A percentile compares a stretch with the other conserved stretches of the same genome.
These are phyloP conservation scores for Pseudozyma sp. DNA, from an alignment of 1,284 basidiomycete genomes.

Conservation along the genomic window DNA sequence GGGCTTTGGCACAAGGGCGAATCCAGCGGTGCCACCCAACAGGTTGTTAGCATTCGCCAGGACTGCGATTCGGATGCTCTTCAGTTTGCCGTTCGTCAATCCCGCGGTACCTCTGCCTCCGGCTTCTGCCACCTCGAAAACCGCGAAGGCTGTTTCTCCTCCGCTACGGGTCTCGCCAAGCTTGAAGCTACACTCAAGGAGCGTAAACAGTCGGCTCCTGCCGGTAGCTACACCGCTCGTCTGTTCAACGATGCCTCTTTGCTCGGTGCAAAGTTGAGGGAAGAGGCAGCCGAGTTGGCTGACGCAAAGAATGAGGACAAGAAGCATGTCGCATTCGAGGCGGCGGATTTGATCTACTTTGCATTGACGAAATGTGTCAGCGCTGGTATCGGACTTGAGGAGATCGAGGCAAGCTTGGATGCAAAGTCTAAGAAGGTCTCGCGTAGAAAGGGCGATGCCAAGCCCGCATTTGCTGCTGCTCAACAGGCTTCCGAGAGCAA, in stretches of 20 bases:
- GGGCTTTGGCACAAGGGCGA: slow-evolving; percentile 98
- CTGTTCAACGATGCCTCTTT: slow-evolving; percentile 86
- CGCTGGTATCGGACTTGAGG: slow-evolving; percentile 83
- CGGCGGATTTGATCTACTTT: slow-evolving; percentile 96
- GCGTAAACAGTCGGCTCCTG: slow-evolving; percentile 81
- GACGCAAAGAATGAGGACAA: slow-evolving; percentile 83
- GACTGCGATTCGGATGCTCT: slow-evolving; percentile 96
- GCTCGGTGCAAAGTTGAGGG: slow-evolving; percentile 92
- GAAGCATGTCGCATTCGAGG: slow-evolving; percentile 84
- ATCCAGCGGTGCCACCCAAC: slow-evolving; percentile 92
- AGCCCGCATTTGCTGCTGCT: slow-evolving; percentile 80
- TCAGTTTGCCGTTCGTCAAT: slow-evolving; percentile 91
- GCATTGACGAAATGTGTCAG: slow-evolving; percentile 86
- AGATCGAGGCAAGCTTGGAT: slow-evolving; percentile 88
- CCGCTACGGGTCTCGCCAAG: slow-evolving; percentile 79
- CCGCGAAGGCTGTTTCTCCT: slow-evolving; percentile 79
- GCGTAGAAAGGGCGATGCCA: slow-evolving; percentile 90
- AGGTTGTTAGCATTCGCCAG: slow-evolving; percentile 82
- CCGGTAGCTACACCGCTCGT: slow-evolving; percentile 90
- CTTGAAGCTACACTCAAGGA: slow-evolving; percentile 84
- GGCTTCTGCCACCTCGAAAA: slow-evolving; percentile 91
- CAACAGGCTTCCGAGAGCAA: slow-evolving; percentile 59
- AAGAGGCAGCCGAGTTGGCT: slow-evolving; percentile 97
- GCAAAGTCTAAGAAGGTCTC: slow-evolving; percentile 88
- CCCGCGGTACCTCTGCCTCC: slow-evolving; percentile 72